phyloP scores from a whole-genome alignment of 2,329 filamentous ascomycete species.

The Ilyonectria mors-panacis region DNA sequence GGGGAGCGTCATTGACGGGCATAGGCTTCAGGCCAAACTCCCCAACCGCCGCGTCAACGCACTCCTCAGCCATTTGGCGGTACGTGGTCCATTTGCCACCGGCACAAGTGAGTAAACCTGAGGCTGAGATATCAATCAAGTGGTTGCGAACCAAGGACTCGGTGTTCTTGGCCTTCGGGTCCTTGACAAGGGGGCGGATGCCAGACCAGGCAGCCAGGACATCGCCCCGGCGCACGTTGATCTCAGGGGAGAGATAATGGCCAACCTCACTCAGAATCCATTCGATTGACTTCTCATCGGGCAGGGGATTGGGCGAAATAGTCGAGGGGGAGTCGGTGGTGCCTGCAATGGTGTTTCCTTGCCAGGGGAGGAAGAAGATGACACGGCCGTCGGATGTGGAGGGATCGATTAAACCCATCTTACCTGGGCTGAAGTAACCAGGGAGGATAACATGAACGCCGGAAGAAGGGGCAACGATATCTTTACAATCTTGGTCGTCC shows the following conservation, averaged over 20 bases:
- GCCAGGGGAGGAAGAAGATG: conserved; percentile 95
- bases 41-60: conserved; percentile 83
- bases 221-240: conserved; percentile 86
- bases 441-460: conserved; percentile 90
- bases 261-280: conserved; percentile 91
- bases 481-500: conserved; percentile 79
- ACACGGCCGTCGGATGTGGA: conserved; percentile 90
- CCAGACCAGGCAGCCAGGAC: conserved; percentile 94
- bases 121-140: conserved; percentile 83
- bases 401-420: conserved; percentile 91
- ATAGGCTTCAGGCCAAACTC: conserved; percentile 75
- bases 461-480: conserved; percentile 88
- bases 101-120: conserved; percentile 86
- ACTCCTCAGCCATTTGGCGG: conserved; percentile 92
- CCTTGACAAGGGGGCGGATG: conserved; percentile 87
- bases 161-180: conserved; percentile 88
- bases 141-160: conserved; percentile 92
- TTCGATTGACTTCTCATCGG: conserved; percentile 86
- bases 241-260: conserved; percentile 86
- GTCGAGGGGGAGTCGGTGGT: conserved; percentile 85
- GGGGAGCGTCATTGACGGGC: conserved; percentile 71
- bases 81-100: conserved; percentile 96
- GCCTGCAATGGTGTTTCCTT: conserved; percentile 92
- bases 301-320: conserved; percentile 81
- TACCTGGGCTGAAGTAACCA: conserved; percentile 86